Evolutionary conservation across 768 basidiomycete species (phyloP).

Genomic region (Leccinum boreale): DNA sequence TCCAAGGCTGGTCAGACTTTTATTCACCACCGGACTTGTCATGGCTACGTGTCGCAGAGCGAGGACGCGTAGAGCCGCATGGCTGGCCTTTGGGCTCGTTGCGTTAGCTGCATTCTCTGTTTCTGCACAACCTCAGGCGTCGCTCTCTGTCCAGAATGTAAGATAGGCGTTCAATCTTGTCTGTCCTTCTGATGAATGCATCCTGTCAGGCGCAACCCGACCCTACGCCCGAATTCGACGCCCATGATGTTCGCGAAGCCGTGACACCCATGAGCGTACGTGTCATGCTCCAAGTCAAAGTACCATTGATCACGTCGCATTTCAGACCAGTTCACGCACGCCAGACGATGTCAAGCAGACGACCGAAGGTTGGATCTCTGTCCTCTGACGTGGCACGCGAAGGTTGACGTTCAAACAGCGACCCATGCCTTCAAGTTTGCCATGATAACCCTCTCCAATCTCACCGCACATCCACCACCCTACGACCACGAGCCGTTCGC

Average conservation of each 20-base stretch:
- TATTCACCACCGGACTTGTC: neutral
- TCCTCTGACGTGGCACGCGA: neutral
- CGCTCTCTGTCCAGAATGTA: constrained; percentile 18
- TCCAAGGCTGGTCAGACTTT: neutral
- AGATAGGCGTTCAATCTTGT: neutral
- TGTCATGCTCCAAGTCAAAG: neutral
- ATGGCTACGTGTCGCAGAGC: constrained; percentile 23
- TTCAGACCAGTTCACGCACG: constrained; percentile 12
- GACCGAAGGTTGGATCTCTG: constrained; percentile 45
- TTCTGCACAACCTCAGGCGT: constrained; percentile 35
- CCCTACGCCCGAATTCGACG: constrained; percentile 1
- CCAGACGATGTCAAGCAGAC: constrained; percentile 38
- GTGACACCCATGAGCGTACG: constrained; percentile 13
- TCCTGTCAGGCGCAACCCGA: constrained; percentile 15
- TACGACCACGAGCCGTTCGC: constrained; percentile 50
- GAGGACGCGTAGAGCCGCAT: constrained; percentile 43
- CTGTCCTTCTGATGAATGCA: neutral
- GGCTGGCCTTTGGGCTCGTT: constrained; percentile 60
- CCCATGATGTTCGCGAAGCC: constrained; percentile 9
- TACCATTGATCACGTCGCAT: neutral
- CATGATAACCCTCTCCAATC: constrained; percentile 57
- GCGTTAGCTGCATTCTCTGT: constrained; percentile 46
- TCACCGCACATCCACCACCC: constrained; percentile 58
- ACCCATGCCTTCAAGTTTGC: constrained; percentile 76
- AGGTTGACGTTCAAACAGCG: constrained; percentile 39